These are phyloP conservation scores for Breviolum minutum DNA, from an alignment of 73 alveolate genomes.

Conservation along the genomic window DNA sequence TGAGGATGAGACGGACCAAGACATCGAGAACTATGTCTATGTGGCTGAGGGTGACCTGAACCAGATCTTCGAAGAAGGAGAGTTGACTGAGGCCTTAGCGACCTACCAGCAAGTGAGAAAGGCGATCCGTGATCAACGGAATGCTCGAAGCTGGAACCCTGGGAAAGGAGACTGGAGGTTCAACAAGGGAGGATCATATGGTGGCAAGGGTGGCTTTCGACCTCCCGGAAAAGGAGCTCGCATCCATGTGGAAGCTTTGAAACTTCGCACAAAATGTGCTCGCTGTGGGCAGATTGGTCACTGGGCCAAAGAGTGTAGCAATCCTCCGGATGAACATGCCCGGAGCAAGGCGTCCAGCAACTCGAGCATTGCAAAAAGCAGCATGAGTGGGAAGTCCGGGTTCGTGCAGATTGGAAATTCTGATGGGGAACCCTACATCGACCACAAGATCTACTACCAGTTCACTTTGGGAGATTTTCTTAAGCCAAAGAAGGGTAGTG, in stretches of 20 bases:
- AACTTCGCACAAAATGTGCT: neutral
- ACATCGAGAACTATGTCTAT: conserved; percentile 11
- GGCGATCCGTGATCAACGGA: neutral
- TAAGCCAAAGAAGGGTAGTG: neutral
- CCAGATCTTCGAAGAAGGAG: conserved; percentile 5
- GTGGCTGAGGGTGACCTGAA: neutral
- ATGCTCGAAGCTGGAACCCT: neutral
- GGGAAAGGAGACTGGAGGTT: neutral
- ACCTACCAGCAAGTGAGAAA: neutral
- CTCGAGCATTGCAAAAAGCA: neutral
- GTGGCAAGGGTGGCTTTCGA: neutral
- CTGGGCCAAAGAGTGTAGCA: neutral
- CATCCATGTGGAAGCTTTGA: neutral
- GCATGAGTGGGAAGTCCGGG: neutral
- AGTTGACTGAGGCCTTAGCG: neutral
- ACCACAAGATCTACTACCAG: neutral
- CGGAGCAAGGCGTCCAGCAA: neutral
- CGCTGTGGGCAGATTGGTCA: neutral
- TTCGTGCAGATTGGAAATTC: neutral
- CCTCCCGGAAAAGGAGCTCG: neutral
- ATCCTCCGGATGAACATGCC: neutral
- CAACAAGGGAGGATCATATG: neutral
- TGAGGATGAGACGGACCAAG: neutral
- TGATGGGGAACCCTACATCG: neutral
- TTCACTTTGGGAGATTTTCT: neutral